Percentiles rank a stretch among this genome's conserved stretches.
These are phyloP conservation scores for Oryza coarctata DNA, from an alignment of 176 grass and related monocot genomes.

Conservation along the genomic window DNA sequence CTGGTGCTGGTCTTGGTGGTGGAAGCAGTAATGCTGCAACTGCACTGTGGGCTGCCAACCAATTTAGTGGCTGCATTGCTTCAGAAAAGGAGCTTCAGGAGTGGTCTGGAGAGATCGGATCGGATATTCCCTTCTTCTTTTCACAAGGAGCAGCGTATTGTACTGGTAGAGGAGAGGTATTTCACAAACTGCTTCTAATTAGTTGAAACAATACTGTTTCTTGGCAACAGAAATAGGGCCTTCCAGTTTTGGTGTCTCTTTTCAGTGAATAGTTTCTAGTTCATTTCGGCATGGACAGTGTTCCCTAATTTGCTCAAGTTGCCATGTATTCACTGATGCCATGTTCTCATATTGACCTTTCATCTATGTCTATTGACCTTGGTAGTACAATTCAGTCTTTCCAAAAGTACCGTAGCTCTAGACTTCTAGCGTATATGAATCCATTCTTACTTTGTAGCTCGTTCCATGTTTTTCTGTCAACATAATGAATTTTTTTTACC, in stretches of 20 bases:
- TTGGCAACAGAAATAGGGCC: background rate
- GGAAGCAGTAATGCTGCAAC: constrained; percentile 99
- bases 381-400: background rate
- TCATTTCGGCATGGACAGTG: background rate
- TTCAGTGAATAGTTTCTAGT: background rate
- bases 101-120: constrained; percentile 98
- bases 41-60: constrained; percentile 96
- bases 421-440: background rate
- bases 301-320: constrained; percentile 6
- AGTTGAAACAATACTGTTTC: background rate
- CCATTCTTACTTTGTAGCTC: background rate
- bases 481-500: background rate
- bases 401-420: background rate
- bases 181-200: background rate
- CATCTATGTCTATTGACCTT: background rate
- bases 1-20: constrained; percentile 98
- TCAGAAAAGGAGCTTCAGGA: constrained; percentile 95
- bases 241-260: background rate
- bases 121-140: constrained; percentile 98
- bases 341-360: background rate
- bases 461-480: background rate
- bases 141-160: constrained; percentile 90
- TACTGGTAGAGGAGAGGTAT: constrained; percentile 95
- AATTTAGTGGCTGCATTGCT: constrained; percentile 88
- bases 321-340: background rate